phyloP scores from a whole-genome alignment of 2,329 filamentous ascomycete species.

The Pseudocercospora fuligena region DNA sequence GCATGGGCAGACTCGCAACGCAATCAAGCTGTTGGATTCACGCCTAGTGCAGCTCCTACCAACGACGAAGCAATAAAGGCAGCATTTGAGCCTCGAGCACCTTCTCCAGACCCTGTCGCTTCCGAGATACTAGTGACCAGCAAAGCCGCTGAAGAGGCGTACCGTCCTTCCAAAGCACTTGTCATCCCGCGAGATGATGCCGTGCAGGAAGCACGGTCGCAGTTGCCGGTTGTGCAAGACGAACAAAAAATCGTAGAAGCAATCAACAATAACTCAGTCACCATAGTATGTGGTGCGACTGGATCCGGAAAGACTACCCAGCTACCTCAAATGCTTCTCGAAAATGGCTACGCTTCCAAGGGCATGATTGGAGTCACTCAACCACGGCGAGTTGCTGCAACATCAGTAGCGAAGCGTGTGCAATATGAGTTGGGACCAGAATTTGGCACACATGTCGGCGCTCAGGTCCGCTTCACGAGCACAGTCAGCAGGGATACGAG shows the following conservation, averaged over 20 bases:
- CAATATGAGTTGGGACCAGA: conserved; percentile 76
- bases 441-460: conserved; percentile 77
- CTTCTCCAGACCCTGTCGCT: conserved; percentile 74
- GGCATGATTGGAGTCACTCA: conserved; percentile 96
- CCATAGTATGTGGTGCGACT: conserved; percentile 92
- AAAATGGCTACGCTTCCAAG: conserved; percentile 82
- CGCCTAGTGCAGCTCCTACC: conserved; percentile 53
- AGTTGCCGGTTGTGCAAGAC: conserved; percentile 88
- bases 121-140: conserved; percentile 64
- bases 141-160: conserved; percentile 53
- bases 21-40: conserved; percentile 79
- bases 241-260: conserved; percentile 99
- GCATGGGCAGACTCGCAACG: conserved; percentile 87
- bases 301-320: conserved; percentile 98
- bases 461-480: conserved; percentile 92
- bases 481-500: conserved; percentile 79
- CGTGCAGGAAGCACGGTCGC: conserved; percentile 77
- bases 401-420: conserved; percentile 95
- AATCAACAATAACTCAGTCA: conserved; percentile 86
- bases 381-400: conserved; percentile 89
- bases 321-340: conserved; percentile 92
- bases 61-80: conserved; percentile 48
- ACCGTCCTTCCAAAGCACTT: conserved; percentile 76
- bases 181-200: conserved; percentile 70
- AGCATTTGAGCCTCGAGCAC: conserved; percentile 69